phyloP scores from a whole-genome alignment of 768 basidiomycete genomes.

The Amanita molliuscula region DNA sequence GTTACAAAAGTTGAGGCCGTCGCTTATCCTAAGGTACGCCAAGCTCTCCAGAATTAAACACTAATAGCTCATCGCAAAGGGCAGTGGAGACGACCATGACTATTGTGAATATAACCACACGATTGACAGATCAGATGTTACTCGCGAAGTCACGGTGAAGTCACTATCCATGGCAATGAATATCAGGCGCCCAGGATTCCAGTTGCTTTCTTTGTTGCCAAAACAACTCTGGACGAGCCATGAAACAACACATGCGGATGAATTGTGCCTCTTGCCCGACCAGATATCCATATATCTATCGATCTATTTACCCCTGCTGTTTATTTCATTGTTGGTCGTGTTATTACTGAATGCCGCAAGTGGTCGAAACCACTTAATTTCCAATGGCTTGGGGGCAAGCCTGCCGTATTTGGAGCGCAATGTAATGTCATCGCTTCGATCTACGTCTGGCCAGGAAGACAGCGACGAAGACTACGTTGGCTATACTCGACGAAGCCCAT shows the following conservation, averaged over 20 bases:
- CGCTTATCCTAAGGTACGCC: conserved; percentile 63
- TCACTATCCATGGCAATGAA: conserved; percentile 88
- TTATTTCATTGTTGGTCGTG: conserved; percentile 47
- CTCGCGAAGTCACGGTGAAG: conserved; percentile 79
- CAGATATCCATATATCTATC: conserved; percentile 70
- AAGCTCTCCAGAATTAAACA: neutral
- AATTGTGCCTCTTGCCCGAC: conserved; percentile 74
- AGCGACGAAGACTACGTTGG: neutral
- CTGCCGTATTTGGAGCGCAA: neutral
- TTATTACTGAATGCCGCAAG: conserved; percentile 17
- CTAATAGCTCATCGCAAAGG: conserved; percentile 4
- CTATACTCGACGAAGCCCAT: neutral
- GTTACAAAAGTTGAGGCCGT: conserved; percentile 52
- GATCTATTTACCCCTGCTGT: conserved; percentile 58
- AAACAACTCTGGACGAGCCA: conserved; percentile 4
- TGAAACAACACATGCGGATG: conserved; percentile 33
- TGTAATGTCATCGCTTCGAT: neutral
- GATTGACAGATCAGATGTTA: conserved; percentile 16
- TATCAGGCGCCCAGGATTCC: conserved; percentile 77
- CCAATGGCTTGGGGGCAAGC: neutral
- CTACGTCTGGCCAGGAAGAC: neutral
- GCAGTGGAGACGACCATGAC: conserved; percentile 90
- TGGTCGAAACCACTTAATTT: conserved; percentile 6
- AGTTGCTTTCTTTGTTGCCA: conserved; percentile 62
- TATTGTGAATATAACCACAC: conserved; percentile 72